Conservation (phyloP, 2,329 filamentous ascomycete genomes). For the Fusarium marasasianum region DNA sequence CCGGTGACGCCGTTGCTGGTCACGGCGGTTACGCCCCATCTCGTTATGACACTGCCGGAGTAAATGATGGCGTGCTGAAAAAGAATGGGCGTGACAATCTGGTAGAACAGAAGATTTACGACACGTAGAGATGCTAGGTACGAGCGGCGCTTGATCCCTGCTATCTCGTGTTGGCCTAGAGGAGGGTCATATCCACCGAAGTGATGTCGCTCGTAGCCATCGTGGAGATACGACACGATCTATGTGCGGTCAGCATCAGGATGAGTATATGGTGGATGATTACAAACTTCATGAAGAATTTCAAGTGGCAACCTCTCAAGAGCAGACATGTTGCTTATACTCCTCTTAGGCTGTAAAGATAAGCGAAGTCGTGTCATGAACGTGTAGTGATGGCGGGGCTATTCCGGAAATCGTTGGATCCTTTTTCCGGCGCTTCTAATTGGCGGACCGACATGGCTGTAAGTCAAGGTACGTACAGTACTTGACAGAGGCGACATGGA, state of each 20-base stretch:
- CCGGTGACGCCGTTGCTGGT: neutral
- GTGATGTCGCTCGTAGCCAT: neutral
- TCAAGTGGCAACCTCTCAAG: neutral
- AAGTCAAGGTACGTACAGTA: neutral
- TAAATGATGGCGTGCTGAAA: neutral
- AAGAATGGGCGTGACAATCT: neutral
- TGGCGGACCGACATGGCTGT: neutral
- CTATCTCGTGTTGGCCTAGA: neutral
- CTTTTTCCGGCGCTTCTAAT: neutral
- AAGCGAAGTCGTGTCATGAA: neutral
- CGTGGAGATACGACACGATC: neutral
- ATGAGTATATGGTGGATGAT: rapidly evolving
- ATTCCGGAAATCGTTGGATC: neutral
- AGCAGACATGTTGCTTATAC: neutral
- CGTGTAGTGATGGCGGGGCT: neutral
- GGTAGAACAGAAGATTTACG: neutral
- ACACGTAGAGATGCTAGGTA: neutral
- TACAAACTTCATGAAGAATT: neutral
- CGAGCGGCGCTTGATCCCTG: neutral
- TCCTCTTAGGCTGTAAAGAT: neutral
- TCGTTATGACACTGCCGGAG: neutral
- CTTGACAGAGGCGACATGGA: neutral
- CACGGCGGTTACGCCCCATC: neutral
- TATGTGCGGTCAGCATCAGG: neutral
- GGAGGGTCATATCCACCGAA: neutral